A percentile compares a stretch with the other conserved stretches of the same genome.
Evolutionary conservation across 2,329 filamentous ascomycete species (phyloP).

Genomic region (Curvularia lunata): DNA sequence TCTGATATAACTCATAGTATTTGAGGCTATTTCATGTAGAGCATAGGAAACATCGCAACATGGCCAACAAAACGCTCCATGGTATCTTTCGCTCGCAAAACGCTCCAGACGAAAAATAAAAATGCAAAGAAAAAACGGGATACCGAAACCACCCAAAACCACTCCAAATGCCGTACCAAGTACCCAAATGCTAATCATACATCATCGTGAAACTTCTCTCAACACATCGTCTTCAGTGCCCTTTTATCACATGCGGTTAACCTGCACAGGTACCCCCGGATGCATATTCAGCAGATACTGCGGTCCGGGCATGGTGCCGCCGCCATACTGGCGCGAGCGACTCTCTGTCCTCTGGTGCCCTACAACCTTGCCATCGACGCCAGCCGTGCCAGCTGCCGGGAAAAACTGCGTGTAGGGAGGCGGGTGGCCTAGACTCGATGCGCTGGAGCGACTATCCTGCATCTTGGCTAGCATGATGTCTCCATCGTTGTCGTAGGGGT

Average conservation of each 20-base stretch:
- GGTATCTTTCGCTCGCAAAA: conserved; percentile 8
- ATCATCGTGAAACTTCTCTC: neutral
- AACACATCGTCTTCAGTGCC: neutral
- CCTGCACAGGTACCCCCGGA: conserved; percentile 45
- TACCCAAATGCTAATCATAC: conserved; percentile 8
- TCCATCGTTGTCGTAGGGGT: conserved; percentile 24
- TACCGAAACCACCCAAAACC: neutral
- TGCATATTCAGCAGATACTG: conserved; percentile 50
- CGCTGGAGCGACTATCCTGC: conserved; percentile 15
- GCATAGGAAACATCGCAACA: neutral
- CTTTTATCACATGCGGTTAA: conserved; percentile 16
- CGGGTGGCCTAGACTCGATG: conserved; percentile 16
- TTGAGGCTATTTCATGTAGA: neutral
- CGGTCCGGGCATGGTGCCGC: conserved; percentile 46
- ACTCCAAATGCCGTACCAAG: neutral
- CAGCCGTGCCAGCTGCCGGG: neutral
- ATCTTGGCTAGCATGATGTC: conserved; percentile 29
- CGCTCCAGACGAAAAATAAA: neutral
- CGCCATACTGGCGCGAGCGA: conserved; percentile 26
- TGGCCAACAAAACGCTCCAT: conserved; percentile 1
- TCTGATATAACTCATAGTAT: neutral
- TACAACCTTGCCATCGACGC: conserved; percentile 9
- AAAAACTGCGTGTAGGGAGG: conserved; percentile 13
- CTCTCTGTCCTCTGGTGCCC: conserved; percentile 11
- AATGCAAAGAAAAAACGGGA: neutral